Conservation (phyloP, 192 early-diverging fungal species). For the Kickxella alabastrina region DNA sequence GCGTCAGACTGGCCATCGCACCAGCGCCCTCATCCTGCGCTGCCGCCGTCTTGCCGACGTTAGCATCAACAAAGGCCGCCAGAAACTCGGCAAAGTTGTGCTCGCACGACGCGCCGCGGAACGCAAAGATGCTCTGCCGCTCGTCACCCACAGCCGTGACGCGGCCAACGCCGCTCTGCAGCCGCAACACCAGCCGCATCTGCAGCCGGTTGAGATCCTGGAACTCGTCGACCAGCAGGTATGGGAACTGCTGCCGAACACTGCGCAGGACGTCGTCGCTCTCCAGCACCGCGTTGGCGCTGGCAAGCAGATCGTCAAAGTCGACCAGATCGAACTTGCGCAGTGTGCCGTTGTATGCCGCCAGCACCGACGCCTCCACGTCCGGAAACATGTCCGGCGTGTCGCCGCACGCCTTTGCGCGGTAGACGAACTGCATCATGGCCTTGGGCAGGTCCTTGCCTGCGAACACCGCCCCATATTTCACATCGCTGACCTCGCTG, state of each 20-base stretch:
- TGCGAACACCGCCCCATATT: constrained; percentile 1
- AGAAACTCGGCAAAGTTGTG: constrained; percentile 41
- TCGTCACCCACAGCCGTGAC: constrained; percentile 50
- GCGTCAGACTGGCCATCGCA: constrained; percentile 34
- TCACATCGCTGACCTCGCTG: neutral
- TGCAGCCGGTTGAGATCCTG: constrained; percentile 50
- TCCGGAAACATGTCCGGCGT: constrained; percentile 12
- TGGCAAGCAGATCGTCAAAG: constrained; percentile 43
- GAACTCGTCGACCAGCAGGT: constrained; percentile 49
- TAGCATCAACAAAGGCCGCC: constrained; percentile 39
- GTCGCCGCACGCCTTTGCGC: constrained; percentile 39
- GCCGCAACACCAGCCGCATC: constrained; percentile 35
- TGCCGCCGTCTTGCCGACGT: neutral
- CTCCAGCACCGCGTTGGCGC: constrained; percentile 22
- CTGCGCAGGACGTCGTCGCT: constrained; percentile 3
- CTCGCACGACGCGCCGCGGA: constrained; percentile 46
- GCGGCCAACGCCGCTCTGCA: constrained; percentile 27
- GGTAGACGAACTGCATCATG: constrained; percentile 29
- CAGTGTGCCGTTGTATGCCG: constrained; percentile 39
- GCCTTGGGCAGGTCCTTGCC: constrained; percentile 7
- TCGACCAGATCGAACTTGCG: constrained; percentile 35
- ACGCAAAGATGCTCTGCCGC: constrained; percentile 50
- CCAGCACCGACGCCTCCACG: constrained; percentile 23
- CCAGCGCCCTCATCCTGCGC: constrained; percentile 4
- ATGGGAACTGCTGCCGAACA: constrained; percentile 26